These are phyloP conservation scores for Colletotrichum echinochloae DNA, from an alignment of 2,329 filamentous ascomycete genomes.

Conservation along the genomic window DNA sequence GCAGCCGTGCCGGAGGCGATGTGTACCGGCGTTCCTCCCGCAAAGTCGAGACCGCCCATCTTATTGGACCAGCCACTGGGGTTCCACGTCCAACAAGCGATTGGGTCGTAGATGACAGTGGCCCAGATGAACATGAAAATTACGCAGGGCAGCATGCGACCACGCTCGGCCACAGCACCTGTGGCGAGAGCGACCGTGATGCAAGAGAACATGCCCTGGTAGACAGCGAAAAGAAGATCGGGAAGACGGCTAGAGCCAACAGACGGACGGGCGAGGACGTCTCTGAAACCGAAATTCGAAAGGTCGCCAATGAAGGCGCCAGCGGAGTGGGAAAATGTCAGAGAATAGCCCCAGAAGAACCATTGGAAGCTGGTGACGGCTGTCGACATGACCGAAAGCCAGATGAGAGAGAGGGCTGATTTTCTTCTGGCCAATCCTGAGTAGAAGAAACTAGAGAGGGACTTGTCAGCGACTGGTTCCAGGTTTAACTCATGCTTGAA, in stretches of 20 bases:
- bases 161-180: constrained; percentile 87
- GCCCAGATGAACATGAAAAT: constrained; percentile 96
- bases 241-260: constrained; percentile 80
- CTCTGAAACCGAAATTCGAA: constrained; percentile 81
- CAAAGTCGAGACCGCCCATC: constrained; percentile 88
- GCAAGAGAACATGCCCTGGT: constrained; percentile 89
- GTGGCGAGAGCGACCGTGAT: constrained; percentile 89
- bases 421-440: constrained; percentile 90
- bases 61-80: constrained; percentile 81
- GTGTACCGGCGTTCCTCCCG: constrained; percentile 90
- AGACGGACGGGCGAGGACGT: constrained; percentile 80
- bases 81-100: constrained; percentile 97
- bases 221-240: constrained; percentile 86
- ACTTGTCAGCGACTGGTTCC: constrained; percentile 19
- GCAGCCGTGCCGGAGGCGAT: constrained; percentile 86
- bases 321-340: constrained; percentile 83
- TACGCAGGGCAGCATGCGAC: constrained; percentile 87
- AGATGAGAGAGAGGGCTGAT: constrained; percentile 89
- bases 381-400: constrained; percentile 88
- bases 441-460: constrained; percentile 79
- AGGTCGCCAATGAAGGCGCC: constrained; percentile 83
- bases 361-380: constrained; percentile 90
- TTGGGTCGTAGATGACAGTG: constrained; percentile 90
- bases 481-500: not conserved
- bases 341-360: constrained; percentile 93